These are phyloP conservation scores for Beverwykella pulmonaria DNA, from an alignment of 495 filamentous ascomycete species.

Conservation along the genomic window DNA sequence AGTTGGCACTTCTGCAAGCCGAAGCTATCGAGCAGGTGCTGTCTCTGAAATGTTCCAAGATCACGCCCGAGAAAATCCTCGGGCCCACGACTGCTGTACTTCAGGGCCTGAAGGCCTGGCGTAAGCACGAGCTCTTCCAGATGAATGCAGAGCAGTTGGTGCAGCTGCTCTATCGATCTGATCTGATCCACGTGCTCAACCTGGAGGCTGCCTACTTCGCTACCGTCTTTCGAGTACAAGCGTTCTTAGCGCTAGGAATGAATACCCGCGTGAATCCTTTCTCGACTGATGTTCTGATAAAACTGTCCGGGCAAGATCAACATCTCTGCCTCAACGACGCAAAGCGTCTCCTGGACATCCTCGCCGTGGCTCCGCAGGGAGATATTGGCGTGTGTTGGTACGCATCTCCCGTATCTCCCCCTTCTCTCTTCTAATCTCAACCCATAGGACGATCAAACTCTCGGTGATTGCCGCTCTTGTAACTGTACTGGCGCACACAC, in stretches of 20 bases:
- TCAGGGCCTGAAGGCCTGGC: neutral
- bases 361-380: neutral
- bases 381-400: neutral
- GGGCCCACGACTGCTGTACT: neutral
- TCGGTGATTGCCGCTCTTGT: conserved; percentile 10
- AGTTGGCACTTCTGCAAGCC: conserved; percentile 15
- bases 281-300: conserved; percentile 6
- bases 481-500: conserved; percentile 8
- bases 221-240: conserved; percentile 16
- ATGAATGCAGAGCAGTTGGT: conserved; percentile 12
- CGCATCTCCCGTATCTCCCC: neutral
- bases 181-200: conserved; percentile 17
- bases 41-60: conserved; percentile 2
- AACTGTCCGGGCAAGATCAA: neutral
- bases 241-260: conserved; percentile 17
- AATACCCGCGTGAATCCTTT: conserved; percentile 21
- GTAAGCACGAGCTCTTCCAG: conserved; percentile 18
- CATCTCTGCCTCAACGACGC: neutral
- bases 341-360: neutral
- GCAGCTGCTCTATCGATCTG: conserved; percentile 27
- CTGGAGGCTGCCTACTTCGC: conserved; percentile 27
- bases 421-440: neutral
- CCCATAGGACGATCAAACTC: conserved; percentile 12
- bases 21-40: conserved; percentile 23
- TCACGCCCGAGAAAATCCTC: neutral